A percentile compares a stretch with the other conserved stretches of the same genome.
Evolutionary conservation across 176 grass and related monocot genomes (phyloP).

Genomic region (Triticum timopheevii): DNA sequence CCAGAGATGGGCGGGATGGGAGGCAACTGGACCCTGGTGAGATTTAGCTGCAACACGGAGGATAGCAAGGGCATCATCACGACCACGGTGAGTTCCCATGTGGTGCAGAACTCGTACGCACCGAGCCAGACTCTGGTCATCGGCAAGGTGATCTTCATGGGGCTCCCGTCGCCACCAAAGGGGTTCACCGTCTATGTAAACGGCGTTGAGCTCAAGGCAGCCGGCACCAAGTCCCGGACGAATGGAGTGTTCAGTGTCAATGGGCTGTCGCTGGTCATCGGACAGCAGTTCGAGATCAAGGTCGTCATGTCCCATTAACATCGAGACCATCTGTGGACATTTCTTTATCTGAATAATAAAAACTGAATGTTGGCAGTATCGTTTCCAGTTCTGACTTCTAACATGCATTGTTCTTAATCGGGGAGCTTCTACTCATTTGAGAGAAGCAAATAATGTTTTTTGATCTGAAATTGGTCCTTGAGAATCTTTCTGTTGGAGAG

Average conservation of each 20-base stretch:
- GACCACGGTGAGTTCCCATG: slow-evolving; percentile 38
- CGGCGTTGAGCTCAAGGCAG: slow-evolving; percentile 12
- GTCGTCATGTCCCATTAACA: slow-evolving; percentile 28
- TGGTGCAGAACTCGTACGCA: slow-evolving; percentile 48
- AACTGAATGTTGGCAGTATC: neutral
- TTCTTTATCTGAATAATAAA: neutral
- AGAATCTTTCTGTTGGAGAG: neutral
- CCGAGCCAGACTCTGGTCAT: slow-evolving; percentile 27
- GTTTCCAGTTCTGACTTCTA: neutral
- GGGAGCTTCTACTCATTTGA: neutral
- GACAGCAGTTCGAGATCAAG: slow-evolving; percentile 61
- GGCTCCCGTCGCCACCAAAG: slow-evolving; percentile 24
- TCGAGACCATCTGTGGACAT: neutral
- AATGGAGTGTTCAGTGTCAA: slow-evolving; percentile 26
- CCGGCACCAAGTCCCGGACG: neutral
- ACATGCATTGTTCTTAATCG: neutral
- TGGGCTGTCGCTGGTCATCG: slow-evolving; percentile 52
- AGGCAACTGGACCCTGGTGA: slow-evolving; percentile 53
- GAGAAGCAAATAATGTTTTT: neutral
- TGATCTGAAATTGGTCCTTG: neutral
- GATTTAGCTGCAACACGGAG: slow-evolving; percentile 19
- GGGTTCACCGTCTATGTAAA: slow-evolving; percentile 14
- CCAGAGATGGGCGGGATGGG: slow-evolving; percentile 53
- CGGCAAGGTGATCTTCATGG: slow-evolving; percentile 62
- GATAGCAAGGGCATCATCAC: slow-evolving; percentile 2